Conservation (phyloP, 2,329 filamentous ascomycete genomes). For the Colletotrichum sp. region DNA sequence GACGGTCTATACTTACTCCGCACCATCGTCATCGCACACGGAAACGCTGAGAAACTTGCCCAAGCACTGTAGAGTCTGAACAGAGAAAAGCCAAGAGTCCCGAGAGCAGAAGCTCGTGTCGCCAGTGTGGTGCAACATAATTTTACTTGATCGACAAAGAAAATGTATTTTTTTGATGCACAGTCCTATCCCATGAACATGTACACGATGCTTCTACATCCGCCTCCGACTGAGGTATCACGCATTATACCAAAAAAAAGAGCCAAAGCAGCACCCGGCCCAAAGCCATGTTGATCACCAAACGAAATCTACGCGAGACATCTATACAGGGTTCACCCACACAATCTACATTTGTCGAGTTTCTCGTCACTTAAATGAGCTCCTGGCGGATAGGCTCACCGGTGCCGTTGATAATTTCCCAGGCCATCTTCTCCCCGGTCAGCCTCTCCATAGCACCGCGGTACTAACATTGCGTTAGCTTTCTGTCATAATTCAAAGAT, state of each 20-base stretch:
- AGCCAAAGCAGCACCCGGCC: not conserved
- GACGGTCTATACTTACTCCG: not conserved
- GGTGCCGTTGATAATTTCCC: not conserved
- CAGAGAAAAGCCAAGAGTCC: not conserved
- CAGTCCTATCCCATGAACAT: not conserved
- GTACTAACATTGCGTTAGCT: constrained; percentile 1
- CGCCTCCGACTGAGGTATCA: not conserved
- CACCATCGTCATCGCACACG: not conserved
- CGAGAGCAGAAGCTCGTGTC: not conserved
- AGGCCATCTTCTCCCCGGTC: not conserved
- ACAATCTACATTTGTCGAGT: not conserved
- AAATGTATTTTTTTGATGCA: not conserved
- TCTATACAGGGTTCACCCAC: not conserved
- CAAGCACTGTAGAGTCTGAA: not conserved
- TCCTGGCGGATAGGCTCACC: constrained; percentile 29
- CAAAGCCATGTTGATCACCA: not conserved
- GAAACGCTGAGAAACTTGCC: not conserved
- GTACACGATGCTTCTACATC: not conserved
- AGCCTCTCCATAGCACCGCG: constrained; percentile 17
- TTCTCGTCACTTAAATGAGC: constrained; percentile 27
- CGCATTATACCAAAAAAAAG: not conserved
- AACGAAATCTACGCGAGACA: not conserved
- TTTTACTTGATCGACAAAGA: not conserved
- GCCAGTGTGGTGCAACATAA: not conserved
- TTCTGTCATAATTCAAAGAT: too few relatives aligned